Evolutionary conservation across 2,329 filamentous ascomycete species (phyloP), one percentile per base, ranked within the genome.

Genomic region (Penicillium sp.): DNA sequence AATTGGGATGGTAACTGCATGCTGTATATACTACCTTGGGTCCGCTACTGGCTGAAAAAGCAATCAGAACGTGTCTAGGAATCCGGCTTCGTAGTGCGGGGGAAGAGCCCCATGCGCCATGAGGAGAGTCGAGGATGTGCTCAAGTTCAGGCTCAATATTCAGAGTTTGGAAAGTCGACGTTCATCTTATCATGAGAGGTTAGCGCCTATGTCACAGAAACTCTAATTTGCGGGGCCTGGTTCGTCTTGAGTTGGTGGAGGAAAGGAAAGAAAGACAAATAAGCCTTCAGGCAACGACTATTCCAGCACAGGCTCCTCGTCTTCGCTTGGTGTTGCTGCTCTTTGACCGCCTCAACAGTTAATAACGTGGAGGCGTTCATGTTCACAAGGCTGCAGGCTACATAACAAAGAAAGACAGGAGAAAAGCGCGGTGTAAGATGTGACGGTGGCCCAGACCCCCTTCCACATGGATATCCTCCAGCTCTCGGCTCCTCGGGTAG

Each of bases 201-300:
- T 68, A 68, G 64, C 66, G 66, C 58, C 60, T 62, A 64, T 65
- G 64, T 65, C 65, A 67, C 52, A 59, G 54, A 59, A 68, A 68
- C 66, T 67, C 59, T 69, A 69, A 65, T 63, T 65, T 66, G 65
- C 66, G 62, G 65, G 63, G 59, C 57, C 28, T 56, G 30, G 19
- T 49, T 57, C 51, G 53, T 10, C 28, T 58, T 42, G 48, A 43
- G 19, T 19, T 22, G 19, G 19, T 22, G 45, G 26, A 30, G 28
- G 10, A 6, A 30, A 49, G 14, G n/a, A 11, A 28, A 22, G 19
- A 51, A 35, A 35, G n/a, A 22, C n/a, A 35, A 51, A 51, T 22
- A 35, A 30, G 48, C n/a, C 28, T 51, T 30, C 7, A 19, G 16
- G n/a, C 26, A 26, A 46, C 14, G 26, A 28, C 16, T 22, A 5